Conservation (phyloP, 495 filamentous ascomycete species). For the Xylaria sp. region DNA sequence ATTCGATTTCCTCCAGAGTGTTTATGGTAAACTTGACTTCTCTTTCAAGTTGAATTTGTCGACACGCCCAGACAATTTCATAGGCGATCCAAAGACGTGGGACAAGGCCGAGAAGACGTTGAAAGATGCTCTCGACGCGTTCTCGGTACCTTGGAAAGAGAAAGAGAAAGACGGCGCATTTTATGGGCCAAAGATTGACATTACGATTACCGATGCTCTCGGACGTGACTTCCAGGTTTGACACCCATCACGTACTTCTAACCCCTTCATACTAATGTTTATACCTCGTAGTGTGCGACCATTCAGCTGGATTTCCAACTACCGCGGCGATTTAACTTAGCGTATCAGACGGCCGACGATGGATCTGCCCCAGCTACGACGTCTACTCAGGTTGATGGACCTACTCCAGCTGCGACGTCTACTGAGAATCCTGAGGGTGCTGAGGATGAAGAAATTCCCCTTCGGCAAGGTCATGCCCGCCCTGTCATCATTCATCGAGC, state of each 20-base stretch:
- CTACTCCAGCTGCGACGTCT: too few species aligned
- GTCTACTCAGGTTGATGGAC: too few species aligned
- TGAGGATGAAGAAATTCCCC: constrained; percentile 33
- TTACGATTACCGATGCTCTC: constrained; percentile 82
- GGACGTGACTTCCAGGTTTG: constrained; percentile 44
- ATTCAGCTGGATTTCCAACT: constrained; percentile 98
- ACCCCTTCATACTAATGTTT: constrained; percentile 8
- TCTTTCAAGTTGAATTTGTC: constrained; percentile 96
- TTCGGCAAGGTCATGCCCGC: constrained; percentile 58
- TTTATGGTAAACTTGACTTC: constrained; percentile 92
- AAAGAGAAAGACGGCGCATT: constrained; percentile 96
- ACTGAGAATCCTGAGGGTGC: too few species aligned
- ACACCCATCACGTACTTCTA: neutral
- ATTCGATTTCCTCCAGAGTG: constrained; percentile 83
- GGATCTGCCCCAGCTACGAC: constrained; percentile 48
- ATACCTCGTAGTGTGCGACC: constrained; percentile 78
- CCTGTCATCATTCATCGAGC: constrained; percentile 98
- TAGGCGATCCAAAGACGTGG: constrained; percentile 89
- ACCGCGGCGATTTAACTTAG: constrained; percentile 80
- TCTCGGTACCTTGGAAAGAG: constrained; percentile 79
- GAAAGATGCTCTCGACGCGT: constrained; percentile 77
- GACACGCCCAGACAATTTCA: constrained; percentile 89
- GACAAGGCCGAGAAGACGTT: constrained; percentile 82
- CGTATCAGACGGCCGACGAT: constrained; percentile 77
- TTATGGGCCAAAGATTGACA: constrained; percentile 93